Percentiles rank a stretch among this genome's conserved stretches.
Evolutionary conservation across 108 stramenopile species (phyloP).

Genomic region (Cyclostephanos invisitatus): DNA sequence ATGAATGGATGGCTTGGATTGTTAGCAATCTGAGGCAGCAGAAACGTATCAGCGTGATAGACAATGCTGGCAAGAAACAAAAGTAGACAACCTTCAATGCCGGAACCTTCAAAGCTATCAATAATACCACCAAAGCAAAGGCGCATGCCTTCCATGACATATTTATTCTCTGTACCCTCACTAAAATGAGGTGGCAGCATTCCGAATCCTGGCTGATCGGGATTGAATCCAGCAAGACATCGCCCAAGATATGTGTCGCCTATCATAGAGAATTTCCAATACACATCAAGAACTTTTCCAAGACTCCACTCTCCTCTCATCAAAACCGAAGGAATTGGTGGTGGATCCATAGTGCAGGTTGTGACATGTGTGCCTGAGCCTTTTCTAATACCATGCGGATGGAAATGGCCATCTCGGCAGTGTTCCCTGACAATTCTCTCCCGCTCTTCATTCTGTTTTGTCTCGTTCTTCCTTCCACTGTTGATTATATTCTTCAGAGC

Average conservation of each 20-base stretch:
- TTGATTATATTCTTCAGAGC: slow-evolving; percentile 10
- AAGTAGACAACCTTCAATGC: slow-evolving; percentile 6
- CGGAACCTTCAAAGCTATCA: neutral
- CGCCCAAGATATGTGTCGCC: slow-evolving; percentile 44
- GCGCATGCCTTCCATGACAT: slow-evolving; percentile 2
- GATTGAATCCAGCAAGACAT: slow-evolving; percentile 33
- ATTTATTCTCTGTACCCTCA: slow-evolving; percentile 4
- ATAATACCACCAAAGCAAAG: slow-evolving; percentile 13
- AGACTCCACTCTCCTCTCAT: slow-evolving; percentile 41
- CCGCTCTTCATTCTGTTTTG: neutral
- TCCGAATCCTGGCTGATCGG: slow-evolving; percentile 21
- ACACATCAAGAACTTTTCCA: slow-evolving; percentile 39
- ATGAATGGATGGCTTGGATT: slow-evolving; percentile 13
- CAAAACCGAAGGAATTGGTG: slow-evolving; percentile 34
- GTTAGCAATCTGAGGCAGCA: slow-evolving; percentile 4
- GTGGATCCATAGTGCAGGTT: slow-evolving; percentile 39
- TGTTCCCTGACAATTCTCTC: neutral
- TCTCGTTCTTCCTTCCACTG: neutral
- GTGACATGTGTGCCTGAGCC: slow-evolving; percentile 39
- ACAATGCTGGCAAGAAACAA: slow-evolving; percentile 23
- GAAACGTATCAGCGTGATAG: slow-evolving; percentile 14
- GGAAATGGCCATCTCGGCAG: slow-evolving; percentile 12
- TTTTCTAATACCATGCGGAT: slow-evolving; percentile 41
- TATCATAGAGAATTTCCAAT: slow-evolving; percentile 27
- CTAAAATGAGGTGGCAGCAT: slow-evolving; percentile 42